A percentile compares a stretch with the other conserved stretches of the same genome.
These are phyloP conservation scores for Cajanus cajan DNA, from an alignment of 306 rosid genomes.

Conservation along the genomic window DNA sequence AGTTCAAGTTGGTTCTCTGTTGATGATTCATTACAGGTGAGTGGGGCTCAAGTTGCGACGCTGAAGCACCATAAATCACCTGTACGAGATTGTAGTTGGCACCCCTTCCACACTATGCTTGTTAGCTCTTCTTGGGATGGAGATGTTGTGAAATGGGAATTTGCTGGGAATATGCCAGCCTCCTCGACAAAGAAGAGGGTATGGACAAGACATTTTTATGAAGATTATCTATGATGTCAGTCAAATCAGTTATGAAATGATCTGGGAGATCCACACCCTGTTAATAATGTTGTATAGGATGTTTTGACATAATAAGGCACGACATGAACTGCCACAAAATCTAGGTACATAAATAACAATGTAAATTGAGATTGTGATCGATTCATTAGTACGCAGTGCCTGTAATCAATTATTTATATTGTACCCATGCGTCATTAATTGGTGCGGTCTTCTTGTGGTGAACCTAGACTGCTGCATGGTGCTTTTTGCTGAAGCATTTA, in stretches of 20 bases:
- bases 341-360: conserved; percentile 43
- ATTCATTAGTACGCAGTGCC: not conserved
- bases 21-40: conserved; percentile 50
- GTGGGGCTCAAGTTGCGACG: conserved; percentile 80
- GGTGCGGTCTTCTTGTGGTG: conserved; percentile 11
- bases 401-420: not conserved
- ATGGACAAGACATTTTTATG: conserved; percentile 39
- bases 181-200: conserved; percentile 37
- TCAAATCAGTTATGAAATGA: not conserved
- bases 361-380: not conserved
- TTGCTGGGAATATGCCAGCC: conserved; percentile 46
- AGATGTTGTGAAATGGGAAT: conserved; percentile 81
- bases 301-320: conserved; percentile 15
- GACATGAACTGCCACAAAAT: not conserved
- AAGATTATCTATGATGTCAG: conserved; percentile 12
- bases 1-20: not conserved
- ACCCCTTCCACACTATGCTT: conserved; percentile 73
- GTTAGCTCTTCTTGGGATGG: conserved; percentile 99
- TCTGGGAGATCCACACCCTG: conserved; percentile 6
- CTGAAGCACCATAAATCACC: conserved; percentile 86
- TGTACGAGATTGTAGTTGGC: conserved; percentile 98
- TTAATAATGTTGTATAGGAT: conserved; percentile 10
- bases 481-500: conserved; percentile 12
- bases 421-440: not conserved
- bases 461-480: not conserved